Base-by-base conservation (phyloP, 2,329 filamentous ascomycete species). In the Talaromyces marneffei region DNA sequence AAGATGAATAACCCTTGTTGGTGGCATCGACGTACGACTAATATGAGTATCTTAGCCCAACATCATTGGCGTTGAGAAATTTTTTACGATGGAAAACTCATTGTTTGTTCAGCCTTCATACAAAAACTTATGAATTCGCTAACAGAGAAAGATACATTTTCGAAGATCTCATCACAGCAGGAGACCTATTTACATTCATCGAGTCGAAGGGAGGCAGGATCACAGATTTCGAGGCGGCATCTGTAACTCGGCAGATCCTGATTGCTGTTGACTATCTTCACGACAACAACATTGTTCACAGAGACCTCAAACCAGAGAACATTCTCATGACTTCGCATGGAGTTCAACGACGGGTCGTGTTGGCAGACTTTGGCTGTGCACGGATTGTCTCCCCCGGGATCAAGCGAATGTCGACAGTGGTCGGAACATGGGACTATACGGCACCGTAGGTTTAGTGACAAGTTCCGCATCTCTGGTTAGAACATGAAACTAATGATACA, bases 251-350 rank as follows among this genome's bases (percentile, higher is more conserved):
- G 52, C 85, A 87, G 66, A 72, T 87, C 2, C 69, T 85, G 8
- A 79, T 83, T 59, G 85, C 82, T 1, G 69, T 87, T n/a, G 72
- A 83, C 16, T 85, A 86, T 66, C 72, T 87, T 0, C 85, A 87
- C 67, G 70, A 74, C 3, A 74, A 77, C 7, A 73, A 79, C 42
- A 82, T 87, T 46, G 83, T 83, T 4, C 85, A 87, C 68, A 77
- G 85, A 33, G 85, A 87, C 66, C 75, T 87, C 54, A 87, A 87
- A 66, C 84, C 84, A 0, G 85, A 87, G 57, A 87, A 87, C 65
- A 80, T 87, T 8, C 75, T 87, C 31, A 79, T 87, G 77, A 82
- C 82, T 0, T 83, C 81, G 1, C 75, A 81, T 57, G 73, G 76
- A 14, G 72, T 75, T 46, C 79, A 80, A 2, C 77, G 78, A 23